Percentiles rank a stretch among this genome's conserved stretches.
These are phyloP conservation scores for Hyaloperonospora arabidopsidis DNA, from an alignment of 352 stramenopile species.

Conservation along the genomic window DNA sequence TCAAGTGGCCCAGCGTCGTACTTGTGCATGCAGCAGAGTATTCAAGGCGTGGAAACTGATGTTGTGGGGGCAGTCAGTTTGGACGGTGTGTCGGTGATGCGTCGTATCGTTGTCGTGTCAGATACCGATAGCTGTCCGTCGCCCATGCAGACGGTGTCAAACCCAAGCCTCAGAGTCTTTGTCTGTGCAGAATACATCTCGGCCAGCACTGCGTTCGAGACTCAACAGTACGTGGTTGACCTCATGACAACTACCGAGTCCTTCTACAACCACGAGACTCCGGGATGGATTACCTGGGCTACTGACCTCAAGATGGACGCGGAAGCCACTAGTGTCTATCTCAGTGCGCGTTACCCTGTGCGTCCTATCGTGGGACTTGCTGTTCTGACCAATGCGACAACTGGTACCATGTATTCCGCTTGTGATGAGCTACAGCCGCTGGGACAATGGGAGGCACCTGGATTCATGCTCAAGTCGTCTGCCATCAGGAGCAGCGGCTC, in stretches of 20 bases:
- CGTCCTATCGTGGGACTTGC: conserved; percentile 29
- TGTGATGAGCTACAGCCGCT: conserved; percentile 19
- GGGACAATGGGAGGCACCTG: conserved; percentile 19
- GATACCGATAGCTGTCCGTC: conserved; percentile 15
- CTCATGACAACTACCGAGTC: conserved; percentile 33
- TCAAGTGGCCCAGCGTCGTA: conserved; percentile 20
- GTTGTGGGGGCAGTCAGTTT: conserved; percentile 17
- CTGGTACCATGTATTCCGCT: conserved; percentile 16
- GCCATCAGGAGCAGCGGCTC: no score
- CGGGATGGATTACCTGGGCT: conserved; percentile 37
- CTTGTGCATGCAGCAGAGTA: conserved; percentile 26
- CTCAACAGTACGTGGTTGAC: conserved; percentile 38
- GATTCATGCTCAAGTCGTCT: conserved; percentile 21
- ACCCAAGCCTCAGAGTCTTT: conserved; percentile 18
- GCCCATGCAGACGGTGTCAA: conserved; percentile 21
- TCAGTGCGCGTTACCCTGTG: conserved; percentile 31
- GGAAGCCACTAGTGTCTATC: conserved; percentile 20
- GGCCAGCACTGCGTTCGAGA: conserved; percentile 13
- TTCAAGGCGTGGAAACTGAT: conserved; percentile 7
- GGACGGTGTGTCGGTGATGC: no score
- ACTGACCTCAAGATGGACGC: conserved; percentile 20
- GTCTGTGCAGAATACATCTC: conserved; percentile 20
- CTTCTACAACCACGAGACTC: conserved; percentile 41
- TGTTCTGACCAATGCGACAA: conserved; percentile 23
- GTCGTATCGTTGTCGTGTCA: conserved; percentile 21